phyloP scores from a whole-genome alignment of 352 stramenopile genomes.

The Pythium diclinum region DNA sequence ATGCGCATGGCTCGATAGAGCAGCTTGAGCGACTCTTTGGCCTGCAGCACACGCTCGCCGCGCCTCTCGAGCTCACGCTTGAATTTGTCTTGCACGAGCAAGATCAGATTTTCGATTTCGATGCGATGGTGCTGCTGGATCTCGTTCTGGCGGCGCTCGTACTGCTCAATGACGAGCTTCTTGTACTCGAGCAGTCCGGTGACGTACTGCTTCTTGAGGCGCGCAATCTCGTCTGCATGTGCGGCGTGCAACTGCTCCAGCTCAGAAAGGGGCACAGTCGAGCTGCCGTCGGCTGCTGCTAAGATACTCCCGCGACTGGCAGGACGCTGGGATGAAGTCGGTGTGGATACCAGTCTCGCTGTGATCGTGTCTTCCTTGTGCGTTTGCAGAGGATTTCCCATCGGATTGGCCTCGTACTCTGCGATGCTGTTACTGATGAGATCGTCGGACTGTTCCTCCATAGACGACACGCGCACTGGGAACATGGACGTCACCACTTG shows the following conservation, averaged over 20 bases:
- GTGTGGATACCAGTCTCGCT: neutral
- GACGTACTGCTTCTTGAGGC: constrained; percentile 62
- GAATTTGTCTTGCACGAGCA: constrained; percentile 62
- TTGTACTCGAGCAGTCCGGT: constrained; percentile 64
- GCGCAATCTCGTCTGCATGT: constrained; percentile 41
- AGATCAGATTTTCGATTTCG: constrained; percentile 62
- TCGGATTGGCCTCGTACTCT: constrained; percentile 43
- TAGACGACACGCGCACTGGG: constrained; percentile 23
- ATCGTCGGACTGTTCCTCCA: constrained; percentile 36
- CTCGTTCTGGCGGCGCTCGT: constrained; percentile 50
- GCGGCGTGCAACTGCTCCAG: constrained; percentile 37
- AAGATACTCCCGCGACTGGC: neutral
- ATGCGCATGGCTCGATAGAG: constrained; percentile 49
- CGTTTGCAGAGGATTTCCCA: constrained; percentile 20
- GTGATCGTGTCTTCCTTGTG: constrained; percentile 9
- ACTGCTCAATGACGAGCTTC: constrained; percentile 66
- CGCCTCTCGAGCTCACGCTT: constrained; percentile 51
- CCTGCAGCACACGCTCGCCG: constrained; percentile 41
- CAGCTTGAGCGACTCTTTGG: constrained; percentile 62
- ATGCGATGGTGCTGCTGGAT: constrained; percentile 52
- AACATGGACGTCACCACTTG: constrained; percentile 54
- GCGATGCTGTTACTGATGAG: constrained; percentile 44
- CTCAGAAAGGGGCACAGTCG: constrained; percentile 16
- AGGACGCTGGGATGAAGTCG: neutral
- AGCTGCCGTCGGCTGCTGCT: neutral